Base-by-base conservation (phyloP, 2,329 filamentous ascomycete genomes). In the Hymenoscyphus fructigenus region DNA sequence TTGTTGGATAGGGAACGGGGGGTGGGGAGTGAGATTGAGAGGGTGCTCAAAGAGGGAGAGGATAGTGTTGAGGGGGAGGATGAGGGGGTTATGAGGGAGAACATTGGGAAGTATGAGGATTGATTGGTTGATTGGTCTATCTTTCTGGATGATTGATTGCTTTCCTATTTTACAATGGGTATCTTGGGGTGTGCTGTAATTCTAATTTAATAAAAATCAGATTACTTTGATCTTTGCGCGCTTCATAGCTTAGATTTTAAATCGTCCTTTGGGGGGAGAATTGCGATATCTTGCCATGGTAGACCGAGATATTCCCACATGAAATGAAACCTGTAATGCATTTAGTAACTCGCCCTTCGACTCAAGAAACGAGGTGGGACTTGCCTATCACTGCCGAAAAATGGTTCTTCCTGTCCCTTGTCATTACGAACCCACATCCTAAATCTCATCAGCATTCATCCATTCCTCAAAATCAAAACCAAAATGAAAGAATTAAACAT, bases 301-400 rank as follows among this genome's bases (percentile, higher is more conserved):
- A 92, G 70, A 0, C 81, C 87, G 56, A 93, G 75, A 73, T 85
- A 89, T 65, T 84, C 79, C 78, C 88, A 93, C 70, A 93, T 83
- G 70, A 85, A 90, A 69, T 88, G 84, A 75, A 88, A 91, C 64
- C 88, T 87, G 57, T 57, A 59, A n/a, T 28, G 26, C 5, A 10
- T 12, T 57, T 15, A 44, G 23, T 26, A n/a, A 23, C 23, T 32
- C 14, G 1, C 56, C 0, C 55, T 34, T 12, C 3, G 26, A 7
- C 12, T 12, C 20, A 2, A 15, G 12, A 5, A 28, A 53, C 5
- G 14, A 38, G 20, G 23, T 4, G 12, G 29, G 29, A 77, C 77
- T 66, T 74, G 83, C 85, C 86, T 80, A 77, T 93, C 91, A 77
- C 89, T 92, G 2, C 91, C 91, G 76, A 93, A 93, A 75, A 93